Percentiles rank a stretch among this genome's conserved stretches.
These are phyloP conservation scores for Chlorella ohadii DNA, from an alignment of 139 green algal species.

Conservation along the genomic window DNA sequence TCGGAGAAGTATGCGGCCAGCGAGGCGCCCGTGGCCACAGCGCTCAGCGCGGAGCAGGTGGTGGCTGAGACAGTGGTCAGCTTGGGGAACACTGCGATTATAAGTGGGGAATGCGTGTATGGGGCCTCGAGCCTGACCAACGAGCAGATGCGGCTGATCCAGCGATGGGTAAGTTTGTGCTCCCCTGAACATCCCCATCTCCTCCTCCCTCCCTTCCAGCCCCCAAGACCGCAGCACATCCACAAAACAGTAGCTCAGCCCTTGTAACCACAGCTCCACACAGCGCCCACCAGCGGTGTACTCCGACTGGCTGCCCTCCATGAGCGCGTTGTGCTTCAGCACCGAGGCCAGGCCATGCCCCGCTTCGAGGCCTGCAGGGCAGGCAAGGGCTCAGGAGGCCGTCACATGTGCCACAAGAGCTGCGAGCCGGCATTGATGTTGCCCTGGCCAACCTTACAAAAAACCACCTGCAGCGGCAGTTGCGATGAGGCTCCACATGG, in stretches of 20 bases:
- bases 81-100: constrained; percentile 6
- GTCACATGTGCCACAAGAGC: no score
- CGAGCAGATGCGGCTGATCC: no score
- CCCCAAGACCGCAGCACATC: no score
- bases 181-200: no score
- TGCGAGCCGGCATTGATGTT: no score
- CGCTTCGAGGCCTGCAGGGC: not conserved
- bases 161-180: no score
- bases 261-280: not conserved
- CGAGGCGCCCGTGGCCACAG: constrained; percentile 12
- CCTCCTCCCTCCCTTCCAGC: no score
- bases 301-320: not conserved
- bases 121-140: no score
- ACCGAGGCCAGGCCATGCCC: constrained; percentile 18
- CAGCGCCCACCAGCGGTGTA: not conserved
- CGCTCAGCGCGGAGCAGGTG: constrained; percentile 10
- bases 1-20: constrained; percentile 28
- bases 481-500: constrained; percentile 18
- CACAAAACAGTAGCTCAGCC: no score
- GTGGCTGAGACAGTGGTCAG: not conserved
- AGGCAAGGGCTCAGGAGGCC: no score
- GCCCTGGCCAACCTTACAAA: no score
- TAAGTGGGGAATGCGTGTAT: no score
- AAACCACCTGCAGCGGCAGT: constrained; percentile 14
- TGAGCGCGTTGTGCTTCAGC: constrained; percentile 16